phyloP scores from a whole-genome alignment of 495 filamentous ascomycete genomes.

The Penicillium coprophilum region DNA sequence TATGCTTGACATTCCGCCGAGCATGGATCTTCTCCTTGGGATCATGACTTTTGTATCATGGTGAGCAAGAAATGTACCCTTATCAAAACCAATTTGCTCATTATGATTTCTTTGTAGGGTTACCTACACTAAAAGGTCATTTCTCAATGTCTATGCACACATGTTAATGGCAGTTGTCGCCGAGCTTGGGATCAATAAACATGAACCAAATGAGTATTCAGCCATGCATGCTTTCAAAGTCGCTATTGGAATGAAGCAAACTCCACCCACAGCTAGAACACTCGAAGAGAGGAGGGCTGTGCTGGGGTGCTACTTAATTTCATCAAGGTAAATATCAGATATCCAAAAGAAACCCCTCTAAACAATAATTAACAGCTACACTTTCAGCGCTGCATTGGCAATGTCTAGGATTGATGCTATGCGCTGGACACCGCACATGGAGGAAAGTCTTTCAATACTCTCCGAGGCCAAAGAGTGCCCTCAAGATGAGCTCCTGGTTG shows the following conservation, averaged over 20 bases:
- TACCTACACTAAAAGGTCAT: constrained; percentile 20
- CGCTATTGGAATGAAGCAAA: constrained; percentile 22
- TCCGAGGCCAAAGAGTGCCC: constrained; percentile 46
- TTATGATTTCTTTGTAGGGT: constrained; percentile 18
- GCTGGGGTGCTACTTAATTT: constrained; percentile 53
- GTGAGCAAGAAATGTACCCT: constrained; percentile 22
- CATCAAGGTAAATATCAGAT: constrained; percentile 52
- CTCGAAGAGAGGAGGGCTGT: constrained; percentile 54
- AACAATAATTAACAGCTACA: neutral
- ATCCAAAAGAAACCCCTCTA: neutral
- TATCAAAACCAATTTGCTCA: neutral
- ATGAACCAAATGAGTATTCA: constrained; percentile 28
- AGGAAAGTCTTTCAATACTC: constrained; percentile 48
- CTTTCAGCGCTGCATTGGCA: constrained; percentile 39
- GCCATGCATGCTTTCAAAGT: constrained; percentile 28
- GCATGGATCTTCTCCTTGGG: constrained; percentile 56
- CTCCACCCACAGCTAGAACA: constrained; percentile 30
- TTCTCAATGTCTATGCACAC: constrained; percentile 44
- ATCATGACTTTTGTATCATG: constrained; percentile 49
- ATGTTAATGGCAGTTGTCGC: constrained; percentile 52
- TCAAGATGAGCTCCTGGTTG: constrained; percentile 51
- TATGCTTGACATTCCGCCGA: constrained; percentile 49
- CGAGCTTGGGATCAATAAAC: constrained; percentile 57
- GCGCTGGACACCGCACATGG: constrained; percentile 53
- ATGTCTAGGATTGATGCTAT: constrained; percentile 49